A percentile compares a stretch with the other conserved stretches of the same genome.
These are phyloP conservation scores for Raphanus hybrid DNA, from an alignment of 441 rosid species.

Conservation along the genomic window DNA sequence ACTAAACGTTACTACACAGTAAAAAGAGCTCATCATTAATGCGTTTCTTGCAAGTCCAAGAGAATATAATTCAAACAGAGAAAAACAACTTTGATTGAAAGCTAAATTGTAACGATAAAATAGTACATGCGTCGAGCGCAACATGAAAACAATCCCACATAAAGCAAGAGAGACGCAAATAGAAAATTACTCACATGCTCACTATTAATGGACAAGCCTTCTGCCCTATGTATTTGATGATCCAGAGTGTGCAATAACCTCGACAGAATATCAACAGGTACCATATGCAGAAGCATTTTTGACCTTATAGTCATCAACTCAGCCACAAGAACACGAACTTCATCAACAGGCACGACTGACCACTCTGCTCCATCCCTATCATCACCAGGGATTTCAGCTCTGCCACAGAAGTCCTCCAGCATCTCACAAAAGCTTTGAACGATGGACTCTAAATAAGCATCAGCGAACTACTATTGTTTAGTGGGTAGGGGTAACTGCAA, in stretches of 20 bases:
- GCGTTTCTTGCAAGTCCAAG: constrained; percentile 23
- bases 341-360: constrained; percentile 70
- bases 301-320: constrained; percentile 79
- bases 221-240: constrained; percentile 98
- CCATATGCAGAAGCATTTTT: constrained; percentile 86
- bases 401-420: constrained; percentile 83
- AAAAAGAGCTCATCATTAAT: constrained; percentile 1
- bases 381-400: constrained; percentile 82
- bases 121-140: constrained; percentile 20
- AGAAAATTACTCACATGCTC: constrained; percentile 71
- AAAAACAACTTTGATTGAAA: neutral
- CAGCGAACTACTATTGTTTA: constrained; percentile 26
- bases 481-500: constrained; percentile 28
- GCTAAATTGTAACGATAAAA: constrained; percentile 12
- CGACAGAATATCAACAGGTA: constrained; percentile 81
- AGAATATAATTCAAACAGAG: constrained; percentile 24
- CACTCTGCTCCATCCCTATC: constrained; percentile 92
- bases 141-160: constrained; percentile 19
- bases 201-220: constrained; percentile 80
- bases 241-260: constrained; percentile 79
- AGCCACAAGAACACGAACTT: constrained; percentile 78
- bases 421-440: constrained; percentile 73
- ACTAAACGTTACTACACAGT: constrained; percentile 14
- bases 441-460: constrained; percentile 61
- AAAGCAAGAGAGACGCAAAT: constrained; percentile 16